Base-by-base conservation (phyloP, 2,329 filamentous ascomycete species). In the Aureobasidium mangrovei region DNA sequence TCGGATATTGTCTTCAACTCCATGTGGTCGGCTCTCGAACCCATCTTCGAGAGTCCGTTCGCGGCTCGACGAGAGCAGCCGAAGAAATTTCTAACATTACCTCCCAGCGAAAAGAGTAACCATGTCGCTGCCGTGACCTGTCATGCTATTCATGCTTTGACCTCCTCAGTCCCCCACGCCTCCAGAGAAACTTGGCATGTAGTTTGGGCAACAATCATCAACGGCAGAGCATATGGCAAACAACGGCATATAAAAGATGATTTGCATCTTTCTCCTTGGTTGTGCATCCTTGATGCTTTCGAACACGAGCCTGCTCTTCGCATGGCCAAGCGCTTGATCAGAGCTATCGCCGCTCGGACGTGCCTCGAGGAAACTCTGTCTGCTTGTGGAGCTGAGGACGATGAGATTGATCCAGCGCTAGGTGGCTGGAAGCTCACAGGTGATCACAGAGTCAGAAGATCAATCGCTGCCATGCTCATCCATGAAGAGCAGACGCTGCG, bases 241-340 rank as follows among this genome's bases (percentile, higher is more conserved):
- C 54, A 56, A n/a, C 38, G 41, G n/a, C 5, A 42, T 7, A 9
- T 27, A 5, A n/a, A 26, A 27, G 28, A 28, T 5, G 48, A 47
- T n/a, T 9, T 18, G 1, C 18, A 28, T 8, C 4, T 9, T 10
- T 42, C 54, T 4, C 29, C 54, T 24, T 56, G 54, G 47, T 8
- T 56, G 8, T 36, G 18, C 7, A 42, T 53, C 3, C 47, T 57
- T 4, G 56, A 57, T 26, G 24, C n/a, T n/a, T 52, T 57, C 29
- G 46, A 57, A 36, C 47, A 46, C 24, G 56, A 47, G 38, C 67
- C 76, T 28, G 76, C 75, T 18, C 61, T 78, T 42, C 72, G 76
- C 26, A 66, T 81, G 32, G 66, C 75, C n/a, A 70, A 70, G 46
- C 72, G 74, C 8, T 62, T 81, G 33, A 69, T 76, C 26, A 70